Evolutionary conservation across 2,329 filamentous ascomycete species (phyloP).

Genomic region (Paradendryphiella salina): DNA sequence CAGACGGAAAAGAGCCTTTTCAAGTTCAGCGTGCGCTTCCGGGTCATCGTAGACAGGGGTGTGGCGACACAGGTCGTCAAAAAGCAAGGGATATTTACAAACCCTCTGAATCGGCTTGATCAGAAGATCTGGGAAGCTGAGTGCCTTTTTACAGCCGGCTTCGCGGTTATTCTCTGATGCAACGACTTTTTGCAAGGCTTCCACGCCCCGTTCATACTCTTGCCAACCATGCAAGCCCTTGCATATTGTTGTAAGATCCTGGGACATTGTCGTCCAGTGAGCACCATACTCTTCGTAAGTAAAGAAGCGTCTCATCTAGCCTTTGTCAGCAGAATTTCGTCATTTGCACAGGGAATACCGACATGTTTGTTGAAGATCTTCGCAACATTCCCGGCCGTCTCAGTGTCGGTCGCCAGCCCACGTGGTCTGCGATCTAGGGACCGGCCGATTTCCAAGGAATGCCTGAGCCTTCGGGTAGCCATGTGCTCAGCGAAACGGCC

Average conservation of each 20-base stretch:
- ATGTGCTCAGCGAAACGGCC: constrained; percentile 43
- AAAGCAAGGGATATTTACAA: constrained; percentile 86
- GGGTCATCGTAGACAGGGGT: constrained; percentile 87
- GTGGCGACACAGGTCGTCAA: constrained; percentile 78
- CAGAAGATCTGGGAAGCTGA: constrained; percentile 82
- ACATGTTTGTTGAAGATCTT: constrained; percentile 59
- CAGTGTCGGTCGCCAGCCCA: constrained; percentile 54
- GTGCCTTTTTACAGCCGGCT: constrained; percentile 69
- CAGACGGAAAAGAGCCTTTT: constrained; percentile 70
- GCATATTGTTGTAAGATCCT: constrained; percentile 72
- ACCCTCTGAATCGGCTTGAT: constrained; percentile 96
- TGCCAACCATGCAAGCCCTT: constrained; percentile 73
- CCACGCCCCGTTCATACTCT: constrained; percentile 80
- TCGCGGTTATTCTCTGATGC: constrained; percentile 68
- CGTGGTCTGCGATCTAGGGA: constrained; percentile 45
- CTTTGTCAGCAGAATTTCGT: constrained; percentile 27
- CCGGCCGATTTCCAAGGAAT: constrained; percentile 53
- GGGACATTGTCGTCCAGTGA: constrained; percentile 83
- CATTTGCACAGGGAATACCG: constrained; percentile 15
- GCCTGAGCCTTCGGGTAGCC: constrained; percentile 44
- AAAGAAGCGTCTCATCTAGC: constrained; percentile 77
- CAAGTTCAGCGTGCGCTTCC: constrained; percentile 76
- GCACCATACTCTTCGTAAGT: constrained; percentile 90
- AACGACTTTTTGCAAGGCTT: constrained; percentile 76
- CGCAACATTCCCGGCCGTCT: constrained; percentile 58